Conservation (phyloP, 2,329 filamentous ascomycete species). For the Coniochaeta hoffmannii region DNA sequence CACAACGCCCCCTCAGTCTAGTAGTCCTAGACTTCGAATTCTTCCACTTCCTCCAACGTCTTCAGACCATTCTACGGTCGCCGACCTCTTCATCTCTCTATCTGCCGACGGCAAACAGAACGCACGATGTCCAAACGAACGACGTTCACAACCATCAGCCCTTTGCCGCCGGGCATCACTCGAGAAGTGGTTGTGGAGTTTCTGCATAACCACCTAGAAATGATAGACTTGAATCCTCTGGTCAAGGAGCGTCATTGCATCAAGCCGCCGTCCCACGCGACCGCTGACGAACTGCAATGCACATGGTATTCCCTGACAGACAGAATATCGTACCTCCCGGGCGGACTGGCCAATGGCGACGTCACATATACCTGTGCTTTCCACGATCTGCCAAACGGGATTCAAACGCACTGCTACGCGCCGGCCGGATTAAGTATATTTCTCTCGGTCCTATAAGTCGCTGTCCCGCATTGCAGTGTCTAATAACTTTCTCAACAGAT, state of each 20-base stretch:
- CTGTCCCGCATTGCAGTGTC: neutral
- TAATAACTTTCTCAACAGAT: slow-evolving; percentile 20
- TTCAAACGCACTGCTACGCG: slow-evolving; percentile 79
- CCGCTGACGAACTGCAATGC: slow-evolving; percentile 63
- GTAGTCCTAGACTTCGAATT: too few relatives aligned
- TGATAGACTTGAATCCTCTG: slow-evolving; percentile 84
- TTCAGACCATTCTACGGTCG: neutral
- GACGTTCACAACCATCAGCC: slow-evolving; percentile 71
- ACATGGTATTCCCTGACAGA: slow-evolving; percentile 77
- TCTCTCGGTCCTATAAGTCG: neutral
- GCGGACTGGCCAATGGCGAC: slow-evolving; percentile 54
- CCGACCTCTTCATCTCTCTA: neutral
- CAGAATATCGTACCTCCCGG: slow-evolving; percentile 67
- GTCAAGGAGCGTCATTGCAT: slow-evolving; percentile 66
- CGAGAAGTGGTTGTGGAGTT: slow-evolving; percentile 66
- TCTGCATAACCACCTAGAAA: slow-evolving; percentile 69
- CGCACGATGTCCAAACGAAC: slow-evolving; percentile 61
- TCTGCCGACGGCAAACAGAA: neutral
- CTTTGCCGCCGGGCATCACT: slow-evolving; percentile 61
- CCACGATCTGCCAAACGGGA: slow-evolving; percentile 61
- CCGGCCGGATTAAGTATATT: slow-evolving; percentile 58
- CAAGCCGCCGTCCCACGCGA: slow-evolving; percentile 57
- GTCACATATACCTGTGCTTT: slow-evolving; percentile 77
- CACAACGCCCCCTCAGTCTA: too few relatives aligned
- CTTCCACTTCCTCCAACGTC: neutral